Evolutionary conservation across 129 eudicot genomes (phyloP).

Genomic region (Pittosporum tobira): DNA sequence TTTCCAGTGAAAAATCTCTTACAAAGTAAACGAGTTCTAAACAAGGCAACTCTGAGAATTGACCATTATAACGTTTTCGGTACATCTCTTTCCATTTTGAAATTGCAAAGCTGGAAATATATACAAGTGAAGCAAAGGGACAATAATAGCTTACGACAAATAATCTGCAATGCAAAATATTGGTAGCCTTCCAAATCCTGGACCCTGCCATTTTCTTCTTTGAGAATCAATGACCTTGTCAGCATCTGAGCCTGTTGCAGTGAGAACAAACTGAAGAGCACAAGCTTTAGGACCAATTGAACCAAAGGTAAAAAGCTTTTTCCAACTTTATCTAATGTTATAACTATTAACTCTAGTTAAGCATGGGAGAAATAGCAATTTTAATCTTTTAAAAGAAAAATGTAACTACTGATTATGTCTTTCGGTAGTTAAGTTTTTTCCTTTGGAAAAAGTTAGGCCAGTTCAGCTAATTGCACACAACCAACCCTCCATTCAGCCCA

Average conservation of each 20-base stretch:
- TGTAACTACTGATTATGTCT: no score
- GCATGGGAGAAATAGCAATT: not conserved
- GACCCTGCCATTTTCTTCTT: conserved; percentile 56
- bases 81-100: not conserved
- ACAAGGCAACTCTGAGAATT: conserved; percentile 1
- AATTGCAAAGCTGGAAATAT: not conserved
- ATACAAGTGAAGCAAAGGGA: not conserved
- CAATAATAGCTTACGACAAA: conserved; percentile 57
- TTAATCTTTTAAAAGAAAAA: no score
- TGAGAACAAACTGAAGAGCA: conserved; percentile 66
- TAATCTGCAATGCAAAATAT: conserved; percentile 74
- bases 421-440: no score
- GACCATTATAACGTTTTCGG: not conserved
- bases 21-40: not conserved
- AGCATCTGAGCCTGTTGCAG: conserved; percentile 93
- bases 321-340: not conserved
- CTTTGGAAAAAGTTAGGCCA: no score
- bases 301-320: not conserved
- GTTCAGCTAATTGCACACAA: not conserved
- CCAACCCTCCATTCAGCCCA: not conserved
- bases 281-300: conserved; percentile 15
- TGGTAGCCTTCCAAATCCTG: conserved; percentile 77
- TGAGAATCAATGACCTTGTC: conserved; percentile 49
- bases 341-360: not conserved
- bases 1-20: no score